These are phyloP conservation scores for Myriosclerotinia scirpicola DNA, from an alignment of 2,329 filamentous ascomycete genomes.

Conservation along the genomic window DNA sequence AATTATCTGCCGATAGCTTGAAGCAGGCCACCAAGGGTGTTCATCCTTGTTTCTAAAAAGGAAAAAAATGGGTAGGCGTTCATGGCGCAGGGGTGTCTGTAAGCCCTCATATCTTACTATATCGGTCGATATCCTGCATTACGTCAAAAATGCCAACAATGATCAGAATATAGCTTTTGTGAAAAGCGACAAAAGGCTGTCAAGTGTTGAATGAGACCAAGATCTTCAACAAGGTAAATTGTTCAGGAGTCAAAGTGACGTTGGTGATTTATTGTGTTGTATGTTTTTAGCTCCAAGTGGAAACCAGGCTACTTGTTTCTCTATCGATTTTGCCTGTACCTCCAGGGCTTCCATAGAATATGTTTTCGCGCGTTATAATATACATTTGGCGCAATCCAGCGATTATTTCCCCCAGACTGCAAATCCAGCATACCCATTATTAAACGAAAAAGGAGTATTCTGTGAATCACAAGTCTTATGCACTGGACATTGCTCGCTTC, in stretches of 20 bases:
- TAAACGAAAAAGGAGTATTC: not conserved
- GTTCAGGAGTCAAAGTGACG: not conserved
- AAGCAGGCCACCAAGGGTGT: not conserved
- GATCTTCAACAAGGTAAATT: not conserved
- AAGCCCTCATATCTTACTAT: not conserved
- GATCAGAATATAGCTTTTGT: not conserved
- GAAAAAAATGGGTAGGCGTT: not conserved
- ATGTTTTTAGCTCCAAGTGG: constrained; percentile 3
- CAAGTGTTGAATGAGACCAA: not conserved
- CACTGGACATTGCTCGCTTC: too few species aligned
- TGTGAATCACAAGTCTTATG: not conserved
- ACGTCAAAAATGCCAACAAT: constrained; percentile 1
- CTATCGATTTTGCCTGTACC: not conserved
- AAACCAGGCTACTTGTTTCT: not conserved
- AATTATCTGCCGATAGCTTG: not conserved
- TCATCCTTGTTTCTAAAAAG: not conserved
- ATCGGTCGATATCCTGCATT: not conserved
- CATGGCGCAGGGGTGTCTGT: not conserved
- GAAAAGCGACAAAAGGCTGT: not conserved
- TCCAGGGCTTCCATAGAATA: not conserved
- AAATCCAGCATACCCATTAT: not conserved
- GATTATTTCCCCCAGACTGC: too few species aligned
- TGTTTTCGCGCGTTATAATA: not conserved
- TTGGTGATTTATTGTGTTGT: not conserved
- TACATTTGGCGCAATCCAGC: not conserved